Conservation (phyloP, 805 yeast genomes). For the Nakazawaea anatomiae region DNA sequence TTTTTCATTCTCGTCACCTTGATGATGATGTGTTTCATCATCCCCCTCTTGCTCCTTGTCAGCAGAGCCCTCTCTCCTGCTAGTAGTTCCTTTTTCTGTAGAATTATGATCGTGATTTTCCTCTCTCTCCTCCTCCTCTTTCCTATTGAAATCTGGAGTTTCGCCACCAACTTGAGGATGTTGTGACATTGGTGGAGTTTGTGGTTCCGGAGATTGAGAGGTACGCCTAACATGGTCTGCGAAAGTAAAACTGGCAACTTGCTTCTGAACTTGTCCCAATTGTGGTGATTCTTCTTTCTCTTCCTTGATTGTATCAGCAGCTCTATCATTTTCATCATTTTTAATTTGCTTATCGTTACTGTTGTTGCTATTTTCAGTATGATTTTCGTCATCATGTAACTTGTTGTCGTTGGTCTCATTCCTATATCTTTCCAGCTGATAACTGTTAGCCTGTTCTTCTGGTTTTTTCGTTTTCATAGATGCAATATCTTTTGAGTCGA, state of each 20-base stretch:
- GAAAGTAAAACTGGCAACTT: not conserved
- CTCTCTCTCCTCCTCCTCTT: slow-evolving; percentile 4
- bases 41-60: slow-evolving; percentile 5
- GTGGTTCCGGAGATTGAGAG: not conserved
- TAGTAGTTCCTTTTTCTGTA: slow-evolving; percentile 15
- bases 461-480: not conserved
- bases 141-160: no score
- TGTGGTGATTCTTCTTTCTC: not conserved
- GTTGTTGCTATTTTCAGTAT: not conserved
- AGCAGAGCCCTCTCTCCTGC: not conserved
- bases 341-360: not conserved
- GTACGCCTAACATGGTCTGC: not conserved
- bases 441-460: no score
- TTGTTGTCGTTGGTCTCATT: not conserved
- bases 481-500: not conserved
- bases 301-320: not conserved
- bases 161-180: not conserved
- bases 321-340: not conserved
- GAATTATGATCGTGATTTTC: slow-evolving; percentile 28
- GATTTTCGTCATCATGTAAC: no score
- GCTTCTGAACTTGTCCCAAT: not conserved
- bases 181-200: not conserved
- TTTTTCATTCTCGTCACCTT: slow-evolving; percentile 13
- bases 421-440: not conserved
- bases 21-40: slow-evolving; percentile 6